phyloP scores from a whole-genome alignment of 345 rosid genomes.

The Hibiscus tridactylites region DNA sequence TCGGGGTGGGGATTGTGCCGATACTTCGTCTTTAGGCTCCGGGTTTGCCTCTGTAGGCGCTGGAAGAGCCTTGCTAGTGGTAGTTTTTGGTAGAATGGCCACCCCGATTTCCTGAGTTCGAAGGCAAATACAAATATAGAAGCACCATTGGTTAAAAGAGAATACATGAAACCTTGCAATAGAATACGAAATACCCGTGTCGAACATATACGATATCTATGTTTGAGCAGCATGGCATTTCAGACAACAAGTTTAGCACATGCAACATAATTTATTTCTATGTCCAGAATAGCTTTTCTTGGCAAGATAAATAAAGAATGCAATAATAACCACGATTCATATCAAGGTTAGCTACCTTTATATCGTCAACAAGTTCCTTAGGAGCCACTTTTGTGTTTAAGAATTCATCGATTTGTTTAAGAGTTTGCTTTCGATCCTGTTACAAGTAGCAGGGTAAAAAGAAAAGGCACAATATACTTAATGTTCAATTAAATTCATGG shows the following conservation, averaged over 20 bases:
- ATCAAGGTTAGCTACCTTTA: slow-evolving; percentile 42
- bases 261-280: not conserved
- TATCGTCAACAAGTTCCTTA: slow-evolving; percentile 65
- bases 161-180: too few species aligned
- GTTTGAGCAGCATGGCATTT: not conserved
- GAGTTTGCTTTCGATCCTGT: slow-evolving; percentile 81
- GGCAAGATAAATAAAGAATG: not conserved
- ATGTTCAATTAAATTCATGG: not conserved
- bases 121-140: not conserved
- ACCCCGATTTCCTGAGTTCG: slow-evolving; percentile 62
- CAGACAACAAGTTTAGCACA: not conserved
- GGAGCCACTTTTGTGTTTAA: slow-evolving; percentile 83
- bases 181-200: not conserved
- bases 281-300: too few species aligned
- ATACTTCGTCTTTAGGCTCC: slow-evolving; percentile 29
- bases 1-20: slow-evolving; percentile 34
- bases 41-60: slow-evolving; percentile 32
- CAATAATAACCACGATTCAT: not conserved
- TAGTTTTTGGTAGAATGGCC: slow-evolving; percentile 59
- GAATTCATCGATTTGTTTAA: slow-evolving; percentile 75
- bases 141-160: not conserved
- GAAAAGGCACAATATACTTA: not conserved
- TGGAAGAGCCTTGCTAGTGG: slow-evolving; percentile 56
- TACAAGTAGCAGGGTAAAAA: slow-evolving; percentile 8
- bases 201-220: not conserved